Base-by-base conservation (phyloP, 306 rosid genomes). In the Sicyos edulis region DNA sequence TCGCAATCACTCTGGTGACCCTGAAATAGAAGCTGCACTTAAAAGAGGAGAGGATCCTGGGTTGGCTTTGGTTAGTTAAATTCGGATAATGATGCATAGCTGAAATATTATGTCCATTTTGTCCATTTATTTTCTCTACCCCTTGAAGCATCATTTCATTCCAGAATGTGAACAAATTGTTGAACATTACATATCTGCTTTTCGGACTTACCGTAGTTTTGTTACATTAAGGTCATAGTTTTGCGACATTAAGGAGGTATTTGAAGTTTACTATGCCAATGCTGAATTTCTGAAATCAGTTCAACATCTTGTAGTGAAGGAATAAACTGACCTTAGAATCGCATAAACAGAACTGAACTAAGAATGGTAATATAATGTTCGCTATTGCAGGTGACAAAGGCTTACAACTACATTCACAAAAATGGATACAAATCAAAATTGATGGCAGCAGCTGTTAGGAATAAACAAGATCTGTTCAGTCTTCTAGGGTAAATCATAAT, bases 391-490 rank as follows among this genome's bases (percentile, higher is more conserved):
- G 92, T 79, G 83, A 81, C 92, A 73, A 93, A 93, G 84, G 83
- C 97, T 50, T 90, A 93, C 82, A 90, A 87, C 80, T 93, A 90
- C 83, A 93, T 93, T 75, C 96, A 90, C 96, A 90, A 90, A 78
- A 80, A 90, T 82, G 92, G 96, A 73, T 88, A 86, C 34, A 93
- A 83, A 81, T 93, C 98, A 63, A 93, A 90, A 88, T 78, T 93
- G 88, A 93, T 93, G 96, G 98, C 98, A n/a, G 97, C 96, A 29
- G 98, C 97, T 26, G 96, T 93, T 73, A 91, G 98, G 76, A 93
- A 93, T 77, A 90, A 93, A 83, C 98, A 93, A 82, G 98, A 93
- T 75, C 76, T 93, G 42, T 90, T 88, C 82, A 88, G 95, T 82
- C 98, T 90, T 68, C 85, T 93, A 49, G 98, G 98, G 98, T 93